Evolutionary conservation across 768 basidiomycete species (phyloP), one percentile per base, ranked within the genome.

Genomic region (Mrakia frigida): DNA sequence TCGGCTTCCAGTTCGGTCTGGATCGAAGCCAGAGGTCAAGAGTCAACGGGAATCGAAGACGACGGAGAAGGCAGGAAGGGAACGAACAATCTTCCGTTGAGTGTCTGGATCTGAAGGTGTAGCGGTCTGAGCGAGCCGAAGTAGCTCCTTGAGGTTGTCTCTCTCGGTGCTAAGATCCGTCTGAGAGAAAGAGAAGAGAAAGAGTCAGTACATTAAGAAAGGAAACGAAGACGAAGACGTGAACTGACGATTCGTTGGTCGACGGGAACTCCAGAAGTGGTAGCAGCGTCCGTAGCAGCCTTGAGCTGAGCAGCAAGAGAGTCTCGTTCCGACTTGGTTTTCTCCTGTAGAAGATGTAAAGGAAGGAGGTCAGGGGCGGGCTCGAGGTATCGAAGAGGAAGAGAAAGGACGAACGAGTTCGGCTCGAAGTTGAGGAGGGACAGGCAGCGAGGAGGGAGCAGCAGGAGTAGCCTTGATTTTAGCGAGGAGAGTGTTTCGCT

Each of bases 71-170:
- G 33, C 5, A 46, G 18, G 28, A 43, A 50, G 28, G 3, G n/a
- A 46, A 74, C 63, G 41, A 11, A 74, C 73, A n/a, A 74, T 56
- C 31, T 74, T 65, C 28, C 23, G 2, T 18, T 74, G 61, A 31
- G 59, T 53, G n/a, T 56, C 71, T 2, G 71, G 25, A 52, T 53
- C 52, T 6, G 59, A 21, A 21, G 65, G 37, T 9, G 35, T 39
- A 25, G 25, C 65, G 16, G 65, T 37, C 65, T 68, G 65, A n/a
- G 65, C 65, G 65, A 68, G 23, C n/a, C 37, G 35, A 23, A 68
- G 65, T 5, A 68, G 37, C 39, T 68, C 65, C 65, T 68, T 68
- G 21, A 68, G 65, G 25, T 37, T 68, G 39, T 68, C 65, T 23
- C 65, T 37, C 39, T 68, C 65, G 37, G 37, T 16, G 21, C 65